These are phyloP conservation scores for Starmerella roubikii DNA, from an alignment of 805 yeast species.

Conservation along the genomic window DNA sequence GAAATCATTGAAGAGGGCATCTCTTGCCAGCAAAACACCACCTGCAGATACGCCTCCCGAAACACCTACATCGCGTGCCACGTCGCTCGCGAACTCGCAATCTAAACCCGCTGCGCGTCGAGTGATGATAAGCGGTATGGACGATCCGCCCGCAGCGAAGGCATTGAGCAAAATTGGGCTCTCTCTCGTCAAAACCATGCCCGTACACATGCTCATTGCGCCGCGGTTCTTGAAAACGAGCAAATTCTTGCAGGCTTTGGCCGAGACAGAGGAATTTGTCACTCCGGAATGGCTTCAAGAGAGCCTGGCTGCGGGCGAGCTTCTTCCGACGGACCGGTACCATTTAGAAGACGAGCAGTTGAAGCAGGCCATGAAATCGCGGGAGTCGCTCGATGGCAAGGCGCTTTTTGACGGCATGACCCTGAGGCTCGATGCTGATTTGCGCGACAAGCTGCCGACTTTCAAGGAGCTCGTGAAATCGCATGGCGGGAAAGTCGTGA, in stretches of 20 bases:
- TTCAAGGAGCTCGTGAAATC: slow-evolving; percentile 43
- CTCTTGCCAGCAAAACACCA: neutral
- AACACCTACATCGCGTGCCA: neutral
- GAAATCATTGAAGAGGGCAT: neutral
- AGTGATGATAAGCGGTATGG: slow-evolving; percentile 23
- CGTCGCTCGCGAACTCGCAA: neutral
- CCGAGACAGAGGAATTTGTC: slow-evolving; percentile 31
- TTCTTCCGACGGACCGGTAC: slow-evolving; percentile 19
- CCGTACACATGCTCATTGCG: slow-evolving; percentile 41
- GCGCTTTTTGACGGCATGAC: slow-evolving; percentile 36
- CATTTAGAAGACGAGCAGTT: slow-evolving; percentile 14
- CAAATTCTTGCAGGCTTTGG: slow-evolving; percentile 62
- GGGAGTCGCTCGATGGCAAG: slow-evolving; percentile 7
- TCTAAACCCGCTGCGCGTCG: neutral
- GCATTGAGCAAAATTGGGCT: slow-evolving; percentile 41
- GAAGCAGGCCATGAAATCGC: slow-evolving; percentile 6
- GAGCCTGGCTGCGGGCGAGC: slow-evolving; percentile 15
- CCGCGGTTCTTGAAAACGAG: slow-evolving; percentile 78
- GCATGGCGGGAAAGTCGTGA: slow-evolving; percentile 39
- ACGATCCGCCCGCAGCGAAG: slow-evolving; percentile 15
- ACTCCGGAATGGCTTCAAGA: slow-evolving; percentile 21
- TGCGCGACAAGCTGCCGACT: slow-evolving; percentile 48
- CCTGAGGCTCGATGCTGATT: slow-evolving; percentile 42
- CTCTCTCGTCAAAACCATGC: slow-evolving; percentile 31
- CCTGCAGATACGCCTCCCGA: neutral